Conservation (phyloP, 2,329 filamentous ascomycete species). For the Aureobasidium uvarum region DNA sequence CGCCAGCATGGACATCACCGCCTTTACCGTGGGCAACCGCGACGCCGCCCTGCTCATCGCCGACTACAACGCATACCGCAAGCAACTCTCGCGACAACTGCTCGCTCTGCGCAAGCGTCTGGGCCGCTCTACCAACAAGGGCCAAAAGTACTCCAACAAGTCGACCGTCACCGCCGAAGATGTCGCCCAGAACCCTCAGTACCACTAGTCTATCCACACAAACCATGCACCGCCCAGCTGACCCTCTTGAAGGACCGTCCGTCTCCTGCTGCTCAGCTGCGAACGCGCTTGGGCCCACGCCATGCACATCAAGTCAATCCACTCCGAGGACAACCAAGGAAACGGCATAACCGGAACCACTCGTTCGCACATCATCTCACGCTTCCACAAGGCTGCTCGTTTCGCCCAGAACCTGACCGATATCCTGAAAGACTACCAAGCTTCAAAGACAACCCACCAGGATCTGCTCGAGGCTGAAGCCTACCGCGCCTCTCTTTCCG, state of each 20-base stretch:
- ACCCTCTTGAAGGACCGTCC: conserved; percentile 59
- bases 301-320: conserved; percentile 86
- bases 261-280: conserved; percentile 77
- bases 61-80: conserved; percentile 83
- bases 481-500: conserved; percentile 74
- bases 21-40: conserved; percentile 73
- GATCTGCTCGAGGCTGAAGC: conserved; percentile 84
- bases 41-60: conserved; percentile 83
- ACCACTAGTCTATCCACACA: conserved; percentile 40
- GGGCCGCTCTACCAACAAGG: conserved; percentile 76
- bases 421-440: conserved; percentile 61
- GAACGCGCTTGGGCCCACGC: conserved; percentile 95
- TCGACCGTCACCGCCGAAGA: conserved; percentile 69
- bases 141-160: conserved; percentile 78
- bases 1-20: conserved; percentile 74
- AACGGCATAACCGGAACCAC: conserved; percentile 76
- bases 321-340: conserved; percentile 68
- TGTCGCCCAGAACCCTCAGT: conserved; percentile 74
- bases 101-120: conserved; percentile 82
- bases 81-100: conserved; percentile 74
- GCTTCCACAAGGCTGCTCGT: conserved; percentile 74
- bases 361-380: conserved; percentile 83
- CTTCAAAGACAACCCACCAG: conserved; percentile 63
- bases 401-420: conserved; percentile 66
- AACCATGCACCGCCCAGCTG: not conserved